Percentiles rank a stretch among this genome's conserved stretches.
phyloP scores from a whole-genome alignment of 306 rosid genomes.

The Geum urbanum region DNA sequence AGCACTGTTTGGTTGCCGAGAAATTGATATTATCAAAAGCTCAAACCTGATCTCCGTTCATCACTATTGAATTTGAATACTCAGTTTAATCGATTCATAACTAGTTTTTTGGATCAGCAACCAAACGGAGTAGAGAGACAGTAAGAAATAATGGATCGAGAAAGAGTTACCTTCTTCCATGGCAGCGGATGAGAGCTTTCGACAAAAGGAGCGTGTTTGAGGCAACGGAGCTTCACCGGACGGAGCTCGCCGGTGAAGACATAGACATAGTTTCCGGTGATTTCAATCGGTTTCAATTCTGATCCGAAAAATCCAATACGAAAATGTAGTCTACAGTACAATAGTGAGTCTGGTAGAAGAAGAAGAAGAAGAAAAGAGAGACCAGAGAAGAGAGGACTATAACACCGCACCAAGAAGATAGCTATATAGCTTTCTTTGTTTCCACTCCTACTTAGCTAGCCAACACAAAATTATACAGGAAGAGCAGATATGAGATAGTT shows the following conservation, averaged over 20 bases:
- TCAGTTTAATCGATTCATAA: neutral
- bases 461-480: no score
- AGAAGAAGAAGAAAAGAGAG: neutral
- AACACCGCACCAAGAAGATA: neutral
- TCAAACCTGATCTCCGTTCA: conserved; percentile 5
- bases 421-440: no score
- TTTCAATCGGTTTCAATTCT: conserved; percentile 2
- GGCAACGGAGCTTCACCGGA: conserved; percentile 27
- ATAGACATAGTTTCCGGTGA: conserved; percentile 37
- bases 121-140: conserved; percentile 41
- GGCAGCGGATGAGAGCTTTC: conserved; percentile 13
- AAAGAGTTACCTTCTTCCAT: conserved; percentile 45
- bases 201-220: no score
- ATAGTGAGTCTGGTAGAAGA: neutral
- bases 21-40: conserved; percentile 16
- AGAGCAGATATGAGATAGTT: no score
- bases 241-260: conserved; percentile 33
- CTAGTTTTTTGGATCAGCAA: conserved; percentile 36
- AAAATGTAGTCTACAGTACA: neutral
- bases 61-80: conserved; percentile 16
- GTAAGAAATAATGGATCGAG: neutral
- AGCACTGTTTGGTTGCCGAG: conserved; percentile 57
- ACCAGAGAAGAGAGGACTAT: neutral
- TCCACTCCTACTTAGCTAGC: no score
- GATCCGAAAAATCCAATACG: conserved; percentile 22